A percentile compares a stretch with the other conserved stretches of the same genome.
phyloP scores from a whole-genome alignment of 2,329 filamentous ascomycete species.

The Clarireedia paspali region DNA sequence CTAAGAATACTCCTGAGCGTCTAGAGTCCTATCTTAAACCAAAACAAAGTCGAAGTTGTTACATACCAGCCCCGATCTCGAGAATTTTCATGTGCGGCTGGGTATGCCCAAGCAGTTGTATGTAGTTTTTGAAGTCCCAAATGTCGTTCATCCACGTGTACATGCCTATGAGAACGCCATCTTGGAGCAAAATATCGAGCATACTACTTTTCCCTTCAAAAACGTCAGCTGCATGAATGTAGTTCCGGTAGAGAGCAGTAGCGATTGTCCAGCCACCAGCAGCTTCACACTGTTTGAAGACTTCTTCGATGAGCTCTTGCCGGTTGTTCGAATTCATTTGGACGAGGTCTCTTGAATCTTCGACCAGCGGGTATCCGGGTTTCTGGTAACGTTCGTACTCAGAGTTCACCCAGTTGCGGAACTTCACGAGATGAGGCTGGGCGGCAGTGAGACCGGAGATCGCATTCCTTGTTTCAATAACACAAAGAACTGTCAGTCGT shows the following conservation, averaged over 20 bases:
- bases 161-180: neutral
- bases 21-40: neutral
- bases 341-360: constrained; percentile 11
- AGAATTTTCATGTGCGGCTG: constrained; percentile 27
- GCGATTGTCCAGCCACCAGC: constrained; percentile 1
- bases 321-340: constrained; percentile 11
- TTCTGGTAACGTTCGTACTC: neutral
- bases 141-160: neutral
- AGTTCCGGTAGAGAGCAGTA: neutral
- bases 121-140: neutral
- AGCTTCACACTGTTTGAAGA: constrained; percentile 1
- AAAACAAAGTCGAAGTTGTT: neutral
- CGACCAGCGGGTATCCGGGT: neutral
- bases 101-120: constrained; percentile 5
- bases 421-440: neutral
- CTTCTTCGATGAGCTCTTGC: constrained; percentile 15
- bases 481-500: neutral
- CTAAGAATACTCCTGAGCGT: neutral
- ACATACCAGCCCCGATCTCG: constrained; percentile 19
- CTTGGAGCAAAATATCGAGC: neutral
- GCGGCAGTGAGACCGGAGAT: neutral
- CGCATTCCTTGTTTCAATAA: neutral
- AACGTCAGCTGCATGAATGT: neutral
- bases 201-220: neutral
- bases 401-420: neutral